phyloP scores from a whole-genome alignment of 495 filamentous ascomycete species.

The Talaromyces wortmannii region DNA sequence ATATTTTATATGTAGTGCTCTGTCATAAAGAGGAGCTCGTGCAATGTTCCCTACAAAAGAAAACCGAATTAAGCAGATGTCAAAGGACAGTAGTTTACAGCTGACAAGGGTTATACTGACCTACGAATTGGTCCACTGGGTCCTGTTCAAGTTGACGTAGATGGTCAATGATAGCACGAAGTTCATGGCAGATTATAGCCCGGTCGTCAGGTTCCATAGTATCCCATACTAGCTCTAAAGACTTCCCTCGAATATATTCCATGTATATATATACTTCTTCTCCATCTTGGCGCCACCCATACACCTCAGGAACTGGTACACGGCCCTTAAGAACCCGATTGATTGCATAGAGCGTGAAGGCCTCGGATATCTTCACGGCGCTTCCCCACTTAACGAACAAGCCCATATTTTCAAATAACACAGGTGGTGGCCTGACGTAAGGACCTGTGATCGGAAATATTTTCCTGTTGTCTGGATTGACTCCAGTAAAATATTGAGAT shows the following conservation, averaged over 20 bases:
- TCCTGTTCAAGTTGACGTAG: constrained; percentile 24
- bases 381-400: constrained; percentile 38
- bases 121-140: constrained; percentile 12
- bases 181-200: constrained; percentile 17
- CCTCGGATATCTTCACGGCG: constrained; percentile 20
- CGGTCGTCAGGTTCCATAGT: constrained; percentile 13
- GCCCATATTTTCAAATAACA: constrained; percentile 27
- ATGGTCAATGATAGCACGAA: constrained; percentile 13
- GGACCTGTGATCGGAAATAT: background rate
- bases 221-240: constrained; percentile 19
- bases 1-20: constrained; percentile 15
- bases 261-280: constrained; percentile 17
- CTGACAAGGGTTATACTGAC: constrained; percentile 6
- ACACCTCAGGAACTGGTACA: constrained; percentile 21
- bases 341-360: constrained; percentile 17
- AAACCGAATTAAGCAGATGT: background rate
- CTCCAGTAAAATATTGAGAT: constrained; percentile 11
- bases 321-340: constrained; percentile 10
- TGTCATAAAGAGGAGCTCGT: constrained; percentile 15
- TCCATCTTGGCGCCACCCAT: constrained; percentile 17
- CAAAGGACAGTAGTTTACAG: constrained; percentile 1
- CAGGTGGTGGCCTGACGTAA: constrained; percentile 19
- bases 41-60: constrained; percentile 12
- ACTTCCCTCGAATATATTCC: constrained; percentile 16
- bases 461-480: constrained; percentile 9